Percentiles rank a stretch among this genome's conserved stretches.
Conservation (phyloP, 2,329 filamentous ascomycete species). For the Hymenoscyphus linearis region DNA sequence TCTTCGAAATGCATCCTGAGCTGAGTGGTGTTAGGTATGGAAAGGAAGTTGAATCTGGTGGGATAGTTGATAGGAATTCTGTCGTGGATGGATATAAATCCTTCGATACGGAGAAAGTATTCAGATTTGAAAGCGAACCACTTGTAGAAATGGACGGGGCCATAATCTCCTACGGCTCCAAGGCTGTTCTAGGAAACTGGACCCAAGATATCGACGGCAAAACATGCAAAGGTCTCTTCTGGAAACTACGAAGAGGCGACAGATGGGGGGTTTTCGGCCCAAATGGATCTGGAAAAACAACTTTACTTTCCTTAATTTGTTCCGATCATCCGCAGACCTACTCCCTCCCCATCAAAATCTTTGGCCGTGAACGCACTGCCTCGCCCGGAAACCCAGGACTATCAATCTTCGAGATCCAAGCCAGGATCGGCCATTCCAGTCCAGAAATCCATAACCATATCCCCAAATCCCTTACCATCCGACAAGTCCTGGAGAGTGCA, state of each 20-base stretch:
- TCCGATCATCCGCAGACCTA: conserved; percentile 97
- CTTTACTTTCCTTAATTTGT: conserved; percentile 82
- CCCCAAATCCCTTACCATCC: conserved; percentile 68
- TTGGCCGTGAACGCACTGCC: conserved; percentile 76
- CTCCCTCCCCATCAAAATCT: conserved; percentile 78
- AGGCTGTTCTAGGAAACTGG: conserved; percentile 79
- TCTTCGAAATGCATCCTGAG: no score
- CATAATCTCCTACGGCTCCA: conserved; percentile 72
- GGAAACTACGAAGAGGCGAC: conserved; percentile 77
- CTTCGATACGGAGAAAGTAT: conserved; percentile 10
- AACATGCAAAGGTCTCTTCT: conserved; percentile 59
- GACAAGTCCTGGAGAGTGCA: conserved; percentile 74
- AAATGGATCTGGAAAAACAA: conserved; percentile 95
- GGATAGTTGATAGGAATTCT: background rate
- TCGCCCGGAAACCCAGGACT: conserved; percentile 63
- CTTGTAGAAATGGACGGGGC: conserved; percentile 86
- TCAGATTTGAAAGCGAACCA: no score
- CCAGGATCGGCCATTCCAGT: conserved; percentile 84
- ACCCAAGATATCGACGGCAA: conserved; percentile 47
- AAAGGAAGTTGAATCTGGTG: background rate
- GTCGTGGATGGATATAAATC: conserved; percentile 25
- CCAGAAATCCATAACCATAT: conserved; percentile 94
- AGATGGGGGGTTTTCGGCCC: conserved; percentile 91
- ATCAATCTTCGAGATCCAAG: conserved; percentile 88
- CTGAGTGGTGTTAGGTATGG: no score